Conservation (phyloP, 2,329 filamentous ascomycete genomes). For the Aspergillus jensenii region DNA sequence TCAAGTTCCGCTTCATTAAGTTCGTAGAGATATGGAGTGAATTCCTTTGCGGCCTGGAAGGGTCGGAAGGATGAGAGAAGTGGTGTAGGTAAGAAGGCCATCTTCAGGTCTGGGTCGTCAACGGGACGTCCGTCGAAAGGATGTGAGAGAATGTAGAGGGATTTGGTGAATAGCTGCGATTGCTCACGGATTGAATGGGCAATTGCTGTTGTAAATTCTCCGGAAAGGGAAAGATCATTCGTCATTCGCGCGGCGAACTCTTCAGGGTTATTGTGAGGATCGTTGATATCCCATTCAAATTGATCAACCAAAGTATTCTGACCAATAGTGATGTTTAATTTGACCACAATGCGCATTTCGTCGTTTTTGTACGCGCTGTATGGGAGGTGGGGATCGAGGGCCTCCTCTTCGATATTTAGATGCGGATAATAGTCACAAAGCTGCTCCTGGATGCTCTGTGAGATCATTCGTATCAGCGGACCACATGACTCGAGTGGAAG, state of each 20-base stretch:
- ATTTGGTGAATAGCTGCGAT: constrained; percentile 88
- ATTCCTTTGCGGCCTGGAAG: constrained; percentile 91
- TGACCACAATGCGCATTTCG: constrained; percentile 95
- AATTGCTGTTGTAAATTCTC: constrained; percentile 96
- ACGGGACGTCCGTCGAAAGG: constrained; percentile 91
- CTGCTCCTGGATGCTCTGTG: constrained; percentile 78
- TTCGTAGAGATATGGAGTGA: constrained; percentile 89
- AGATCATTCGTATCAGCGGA: constrained; percentile 62
- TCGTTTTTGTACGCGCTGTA: constrained; percentile 98
- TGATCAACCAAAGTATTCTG: constrained; percentile 92
- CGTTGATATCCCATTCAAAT: constrained; percentile 99
- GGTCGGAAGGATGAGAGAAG: constrained; percentile 81
- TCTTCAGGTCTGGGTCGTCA: constrained; percentile 84
- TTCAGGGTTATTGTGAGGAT: constrained; percentile 88
- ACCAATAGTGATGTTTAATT: constrained; percentile 96
- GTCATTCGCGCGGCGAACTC: constrained; percentile 91
- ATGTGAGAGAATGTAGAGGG: constrained; percentile 88
- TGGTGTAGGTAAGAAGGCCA: constrained; percentile 83
- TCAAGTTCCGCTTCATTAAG: constrained; percentile 88
- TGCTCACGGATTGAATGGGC: constrained; percentile 98
- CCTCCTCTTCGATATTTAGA: constrained; percentile 83
- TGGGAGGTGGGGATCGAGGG: constrained; percentile 83
- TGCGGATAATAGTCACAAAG: constrained; percentile 92
- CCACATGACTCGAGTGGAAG: constrained; percentile 67
- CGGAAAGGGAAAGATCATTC: constrained; percentile 82